Evolutionary conservation across 225 moss, liverwort and hornwort genomes (phyloP).

Genomic region (Straminergon stramineum): DNA sequence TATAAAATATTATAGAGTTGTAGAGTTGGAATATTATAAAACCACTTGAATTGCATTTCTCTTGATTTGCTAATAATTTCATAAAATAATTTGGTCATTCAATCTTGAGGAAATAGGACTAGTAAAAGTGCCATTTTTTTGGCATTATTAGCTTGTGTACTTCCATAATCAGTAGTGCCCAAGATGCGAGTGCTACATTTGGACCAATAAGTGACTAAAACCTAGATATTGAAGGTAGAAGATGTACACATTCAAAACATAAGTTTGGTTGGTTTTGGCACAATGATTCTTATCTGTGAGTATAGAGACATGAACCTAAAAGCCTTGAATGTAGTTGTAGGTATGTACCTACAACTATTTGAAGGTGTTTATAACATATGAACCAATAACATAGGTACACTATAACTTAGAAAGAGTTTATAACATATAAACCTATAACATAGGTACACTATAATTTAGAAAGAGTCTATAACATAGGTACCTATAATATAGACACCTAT

Average conservation of each 20-base stretch:
- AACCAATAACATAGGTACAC: too few species aligned
- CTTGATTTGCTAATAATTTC: background rate
- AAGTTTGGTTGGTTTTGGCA: background rate
- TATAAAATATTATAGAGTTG: background rate
- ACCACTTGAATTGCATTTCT: background rate
- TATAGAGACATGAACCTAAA: too few species aligned
- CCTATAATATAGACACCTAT: too few species aligned
- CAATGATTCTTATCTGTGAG: too few species aligned
- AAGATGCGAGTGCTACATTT: background rate
- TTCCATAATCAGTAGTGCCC: background rate
- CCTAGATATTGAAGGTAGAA: background rate
- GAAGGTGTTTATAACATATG: too few species aligned
- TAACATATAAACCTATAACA: too few species aligned
- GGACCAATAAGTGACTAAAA: background rate
- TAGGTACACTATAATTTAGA: too few species aligned
- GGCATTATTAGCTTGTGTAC: background rate
- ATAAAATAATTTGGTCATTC: too few species aligned
- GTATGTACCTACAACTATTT: too few species aligned
- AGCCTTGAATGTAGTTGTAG: too few species aligned
- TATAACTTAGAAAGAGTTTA: too few species aligned
- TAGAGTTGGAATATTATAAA: rapidly evolving
- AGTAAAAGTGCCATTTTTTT: background rate
- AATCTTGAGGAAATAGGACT: background rate
- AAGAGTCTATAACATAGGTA: too few species aligned
- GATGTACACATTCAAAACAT: background rate